Base-by-base conservation (phyloP, 352 stramenopile species). In the Phytophthora ohioensis region DNA sequence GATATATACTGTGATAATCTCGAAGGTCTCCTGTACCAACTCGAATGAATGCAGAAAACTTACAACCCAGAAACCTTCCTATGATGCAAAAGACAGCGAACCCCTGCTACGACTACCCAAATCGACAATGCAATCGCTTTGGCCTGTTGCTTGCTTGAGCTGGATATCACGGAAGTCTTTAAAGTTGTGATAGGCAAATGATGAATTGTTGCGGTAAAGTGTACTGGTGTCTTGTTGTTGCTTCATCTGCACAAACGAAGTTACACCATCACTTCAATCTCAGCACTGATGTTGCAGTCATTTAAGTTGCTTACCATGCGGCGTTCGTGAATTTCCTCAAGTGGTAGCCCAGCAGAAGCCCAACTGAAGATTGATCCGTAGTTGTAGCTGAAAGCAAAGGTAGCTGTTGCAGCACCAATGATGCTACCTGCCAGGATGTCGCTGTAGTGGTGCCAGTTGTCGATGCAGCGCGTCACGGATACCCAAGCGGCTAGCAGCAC, bases 371-470 rank as follows among this genome's bases (percentile, higher is more conserved):
- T 72, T 15, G 85, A 91, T 8, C 78, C 81, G 54, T 91, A 93
- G 67, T 93, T 93, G 73, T 91, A 90, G 43, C 54, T 79, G 61
- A 85, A 91, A 15, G 76, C 81, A 17, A 91, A 76, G 8, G 67
- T 10, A 13, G 83, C 80, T 2, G 78, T 76, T 0, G 76, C 71
- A 12, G 64, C 73, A 13, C 85, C 83, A 42, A 93, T 88, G 15
- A 86, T 65, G 27, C 72, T 81, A 17, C 85, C 83, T 15, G 90
- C 87, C 57, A 93, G 38, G n/a, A 82, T 93, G 57, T 94, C 88
- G 31, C 66, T 85, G 73, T 94, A 95, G 69, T 95, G 83, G 59
- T 95, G 88, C 88, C 88, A 94, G 63, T 95, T 95, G 75, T 94
- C 88, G 48, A 92, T 81, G 32, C 84, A 90, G 49, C 88, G 88